Evolutionary conservation across 108 stramenopile species (phyloP).

Genomic region (Fragilariopsis cylindrus): DNA sequence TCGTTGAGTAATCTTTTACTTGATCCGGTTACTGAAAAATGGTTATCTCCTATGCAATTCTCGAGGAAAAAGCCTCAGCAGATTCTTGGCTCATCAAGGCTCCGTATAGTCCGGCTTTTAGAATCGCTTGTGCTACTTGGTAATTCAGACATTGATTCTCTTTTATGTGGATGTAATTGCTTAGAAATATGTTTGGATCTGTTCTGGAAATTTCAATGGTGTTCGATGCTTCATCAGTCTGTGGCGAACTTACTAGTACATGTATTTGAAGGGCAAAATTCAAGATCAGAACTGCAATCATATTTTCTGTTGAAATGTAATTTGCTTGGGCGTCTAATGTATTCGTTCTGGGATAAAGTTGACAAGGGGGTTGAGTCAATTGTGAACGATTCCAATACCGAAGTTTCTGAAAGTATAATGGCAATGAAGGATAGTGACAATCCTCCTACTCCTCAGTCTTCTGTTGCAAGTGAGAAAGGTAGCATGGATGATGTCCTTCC

Average conservation of each 20-base stretch:
- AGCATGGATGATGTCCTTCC: slow-evolving; percentile 39
- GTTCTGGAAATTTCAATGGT: slow-evolving; percentile 94
- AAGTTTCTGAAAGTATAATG: slow-evolving; percentile 13
- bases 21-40: slow-evolving; percentile 54
- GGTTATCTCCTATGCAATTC: slow-evolving; percentile 71
- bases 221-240: slow-evolving; percentile 94
- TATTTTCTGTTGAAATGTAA: slow-evolving; percentile 80
- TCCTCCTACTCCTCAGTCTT: slow-evolving; percentile 12
- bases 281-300: slow-evolving; percentile 76
- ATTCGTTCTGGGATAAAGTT: slow-evolving; percentile 58
- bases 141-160: slow-evolving; percentile 56
- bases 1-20: slow-evolving; percentile 45
- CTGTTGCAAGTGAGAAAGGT: slow-evolving; percentile 37
- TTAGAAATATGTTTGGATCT: slow-evolving; percentile 86
- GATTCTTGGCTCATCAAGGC: slow-evolving; percentile 74
- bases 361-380: background rate
- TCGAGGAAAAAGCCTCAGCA: slow-evolving; percentile 49
- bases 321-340: slow-evolving; percentile 84
- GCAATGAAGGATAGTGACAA: slow-evolving; percentile 8
- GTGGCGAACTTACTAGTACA: slow-evolving; percentile 92
- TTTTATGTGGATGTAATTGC: slow-evolving; percentile 64
- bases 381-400: background rate
- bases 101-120: slow-evolving; percentile 79
- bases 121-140: slow-evolving; percentile 86
- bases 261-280: slow-evolving; percentile 82